Base-by-base conservation (phyloP, 106 monocot genomes). In the Acorus calamus region DNA sequence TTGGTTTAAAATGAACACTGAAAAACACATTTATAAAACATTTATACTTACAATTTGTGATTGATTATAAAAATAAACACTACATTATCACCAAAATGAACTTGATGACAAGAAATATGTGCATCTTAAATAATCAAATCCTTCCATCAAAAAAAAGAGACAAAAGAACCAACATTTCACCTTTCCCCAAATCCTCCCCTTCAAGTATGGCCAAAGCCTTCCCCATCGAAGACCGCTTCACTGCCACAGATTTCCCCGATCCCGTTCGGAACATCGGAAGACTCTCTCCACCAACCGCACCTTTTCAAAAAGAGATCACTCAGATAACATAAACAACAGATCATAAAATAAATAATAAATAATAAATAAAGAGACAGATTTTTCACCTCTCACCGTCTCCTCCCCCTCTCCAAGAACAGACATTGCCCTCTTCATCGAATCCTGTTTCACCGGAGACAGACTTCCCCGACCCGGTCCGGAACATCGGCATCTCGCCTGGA, bases 191-290 rank as follows among this genome's bases (percentile, higher is more conserved):
- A 43, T 42, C 13, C 11, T 73, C 63, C 28, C 44, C 71, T 79
- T 77, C 72, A 56, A 87, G 71, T 62, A 92, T 53, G 66, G 79
- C 72, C 55, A 61, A 52, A 48, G 92, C 84, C 57, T 85, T 85
- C 76, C 69, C 73, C 55, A 93, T 57, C 13, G 92, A 93, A 59
- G 69, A 80, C 28, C 76, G 60, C 41, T 53, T 80, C 49, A 88
- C 69, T 6, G 56, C 61, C 47, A 88, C 84, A 45, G 72, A 49
- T 14, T 80, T 87, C 44, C 85, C 84, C 7, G 65, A 80, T 48
- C 82, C 78, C 8, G 80, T 88, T 56, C 50, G 68, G 49, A 85
- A 85, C 75, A 80, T 69, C 14, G 92, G 70, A 70, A 70, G 43
- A 5, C 53, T 44, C 11, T 56, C 74, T 52, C 50, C 71, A 3